Evolutionary conservation across 1,284 basidiomycete species (phyloP).

Genomic region (Moesziomyces globuligerus): DNA sequence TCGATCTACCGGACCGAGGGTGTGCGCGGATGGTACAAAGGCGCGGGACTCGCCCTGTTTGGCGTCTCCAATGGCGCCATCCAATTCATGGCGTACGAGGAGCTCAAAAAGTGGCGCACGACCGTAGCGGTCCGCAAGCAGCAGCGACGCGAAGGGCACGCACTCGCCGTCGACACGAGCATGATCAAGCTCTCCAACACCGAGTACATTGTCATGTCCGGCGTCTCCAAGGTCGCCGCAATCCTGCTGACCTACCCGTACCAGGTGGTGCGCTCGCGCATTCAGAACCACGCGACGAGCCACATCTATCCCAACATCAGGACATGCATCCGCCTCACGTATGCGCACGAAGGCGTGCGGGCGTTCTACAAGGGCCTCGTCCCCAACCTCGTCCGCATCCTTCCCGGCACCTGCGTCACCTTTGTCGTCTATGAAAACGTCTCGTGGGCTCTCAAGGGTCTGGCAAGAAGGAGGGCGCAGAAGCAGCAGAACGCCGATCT

Average conservation of each 20-base stretch:
- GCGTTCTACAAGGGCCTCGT: constrained; percentile 96
- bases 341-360: constrained; percentile 78
- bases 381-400: constrained; percentile 93
- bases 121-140: constrained; percentile 24
- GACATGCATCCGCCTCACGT: constrained; percentile 81
- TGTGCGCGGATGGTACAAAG: constrained; percentile 82
- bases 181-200: constrained; percentile 73
- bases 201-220: constrained; percentile 92
- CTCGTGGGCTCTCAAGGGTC: constrained; percentile 54
- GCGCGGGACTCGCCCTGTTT: constrained; percentile 86
- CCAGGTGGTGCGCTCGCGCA: constrained; percentile 92
- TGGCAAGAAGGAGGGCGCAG: constrained; percentile 22
- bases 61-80: constrained; percentile 95
- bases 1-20: constrained; percentile 72
- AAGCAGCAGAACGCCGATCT: constrained; percentile 19
- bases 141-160: neutral
- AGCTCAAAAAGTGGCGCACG: constrained; percentile 87
- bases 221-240: constrained; percentile 86
- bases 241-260: constrained; percentile 92
- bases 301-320: constrained; percentile 80
- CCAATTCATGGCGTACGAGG: constrained; percentile 96
- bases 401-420: constrained; percentile 96
- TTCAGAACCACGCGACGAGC: constrained; percentile 75
- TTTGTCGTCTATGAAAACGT: constrained; percentile 96
- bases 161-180: constrained; percentile 13